phyloP scores from a whole-genome alignment of 768 basidiomycete genomes.

The Mycena chlorophos region DNA sequence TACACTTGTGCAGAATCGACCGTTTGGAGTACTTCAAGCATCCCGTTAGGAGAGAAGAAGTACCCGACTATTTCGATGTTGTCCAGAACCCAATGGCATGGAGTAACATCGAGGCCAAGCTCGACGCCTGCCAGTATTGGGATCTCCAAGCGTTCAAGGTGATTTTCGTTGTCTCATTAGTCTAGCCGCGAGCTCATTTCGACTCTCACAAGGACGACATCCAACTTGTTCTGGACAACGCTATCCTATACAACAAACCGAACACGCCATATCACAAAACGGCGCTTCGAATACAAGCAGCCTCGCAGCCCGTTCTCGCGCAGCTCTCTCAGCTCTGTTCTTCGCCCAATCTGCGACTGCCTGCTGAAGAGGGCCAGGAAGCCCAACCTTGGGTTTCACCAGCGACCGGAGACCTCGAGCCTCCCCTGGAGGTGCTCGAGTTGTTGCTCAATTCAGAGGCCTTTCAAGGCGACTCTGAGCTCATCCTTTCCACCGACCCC shows the following conservation, averaged over 20 bases:
- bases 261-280: conserved; percentile 70
- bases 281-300: conserved; percentile 60
- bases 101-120: conserved; percentile 74
- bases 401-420: conserved; percentile 76
- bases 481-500: conserved; percentile 58
- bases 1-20: conserved; percentile 58
- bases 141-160: conserved; percentile 73
- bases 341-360: conserved; percentile 7
- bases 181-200: too few relatives aligned
- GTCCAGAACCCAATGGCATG: conserved; percentile 89
- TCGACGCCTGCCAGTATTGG: conserved; percentile 83
- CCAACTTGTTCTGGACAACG: conserved; percentile 82
- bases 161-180: too few relatives aligned
- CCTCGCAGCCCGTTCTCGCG: conserved; percentile 40
- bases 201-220: conserved; percentile 79
- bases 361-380: not conserved
- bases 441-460: conserved; percentile 54
- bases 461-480: conserved; percentile 53
- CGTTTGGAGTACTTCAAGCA: conserved; percentile 73
- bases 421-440: conserved; percentile 55
- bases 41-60: conserved; percentile 75
- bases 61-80: conserved; percentile 90
- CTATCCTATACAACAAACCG: conserved; percentile 79
- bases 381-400: conserved; percentile 11
- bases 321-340: conserved; percentile 38